Conservation (phyloP, 2,329 filamentous ascomycete species). For the Chaetomium strumarium region DNA sequence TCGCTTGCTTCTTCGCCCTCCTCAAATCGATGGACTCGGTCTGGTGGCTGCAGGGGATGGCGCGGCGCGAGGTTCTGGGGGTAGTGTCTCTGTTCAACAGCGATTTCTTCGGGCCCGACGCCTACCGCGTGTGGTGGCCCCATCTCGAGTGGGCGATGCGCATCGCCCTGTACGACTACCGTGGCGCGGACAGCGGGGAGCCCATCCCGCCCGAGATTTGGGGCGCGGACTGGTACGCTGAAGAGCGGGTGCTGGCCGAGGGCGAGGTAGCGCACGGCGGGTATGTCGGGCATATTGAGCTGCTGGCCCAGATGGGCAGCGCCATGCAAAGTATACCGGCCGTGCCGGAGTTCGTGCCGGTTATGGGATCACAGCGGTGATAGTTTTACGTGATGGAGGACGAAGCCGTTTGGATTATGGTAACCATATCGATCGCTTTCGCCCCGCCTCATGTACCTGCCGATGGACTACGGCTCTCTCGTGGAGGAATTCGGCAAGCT, state of each 20-base stretch:
- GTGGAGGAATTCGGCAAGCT: background rate
- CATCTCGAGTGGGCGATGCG: conserved; percentile 56
- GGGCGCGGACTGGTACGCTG: conserved; percentile 46
- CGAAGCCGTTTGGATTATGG: background rate
- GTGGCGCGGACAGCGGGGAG: conserved; percentile 30
- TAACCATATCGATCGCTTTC: background rate
- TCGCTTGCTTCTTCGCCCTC: conserved; percentile 62
- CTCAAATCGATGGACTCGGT: conserved; percentile 55
- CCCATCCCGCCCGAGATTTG: conserved; percentile 52
- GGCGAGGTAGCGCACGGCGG: conserved; percentile 24
- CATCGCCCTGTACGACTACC: conserved; percentile 52
- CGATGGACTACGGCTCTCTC: no score
- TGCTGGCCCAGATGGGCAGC: conserved; percentile 37
- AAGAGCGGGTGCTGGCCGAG: conserved; percentile 34
- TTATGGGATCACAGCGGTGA: conserved; percentile 11
- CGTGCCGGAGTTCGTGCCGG: conserved; percentile 21
- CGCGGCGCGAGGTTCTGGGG: conserved; percentile 59
- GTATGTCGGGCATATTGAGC: conserved; percentile 42
- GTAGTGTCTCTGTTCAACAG: conserved; percentile 54
- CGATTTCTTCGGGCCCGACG: conserved; percentile 39
- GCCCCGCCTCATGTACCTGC: no score
- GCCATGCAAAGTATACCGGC: conserved; percentile 28
- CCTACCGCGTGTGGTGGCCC: conserved; percentile 49
- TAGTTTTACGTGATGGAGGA: background rate
- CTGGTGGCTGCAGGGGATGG: conserved; percentile 67